Evolutionary conservation across 352 stramenopile genomes (phyloP).

Genomic region (Phytophthora citricola): DNA sequence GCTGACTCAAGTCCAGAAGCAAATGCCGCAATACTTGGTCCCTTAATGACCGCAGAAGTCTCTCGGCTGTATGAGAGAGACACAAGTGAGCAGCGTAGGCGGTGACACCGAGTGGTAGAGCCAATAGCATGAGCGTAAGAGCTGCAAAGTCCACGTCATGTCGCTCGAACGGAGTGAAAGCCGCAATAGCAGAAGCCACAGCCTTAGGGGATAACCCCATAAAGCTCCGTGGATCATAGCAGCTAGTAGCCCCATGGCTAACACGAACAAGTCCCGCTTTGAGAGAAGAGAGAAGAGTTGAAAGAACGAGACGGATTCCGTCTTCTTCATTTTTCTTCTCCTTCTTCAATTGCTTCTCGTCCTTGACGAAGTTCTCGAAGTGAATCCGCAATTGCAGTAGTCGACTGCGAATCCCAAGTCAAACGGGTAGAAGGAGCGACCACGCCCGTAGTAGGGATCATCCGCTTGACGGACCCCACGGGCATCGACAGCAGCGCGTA

Average conservation of each 20-base stretch:
- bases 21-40: constrained; percentile 33
- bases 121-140: constrained; percentile 27
- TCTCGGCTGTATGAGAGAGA: constrained; percentile 27
- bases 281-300: constrained; percentile 17
- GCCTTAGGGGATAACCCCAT: constrained; percentile 17
- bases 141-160: constrained; percentile 21
- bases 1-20: constrained; percentile 27
- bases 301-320: constrained; percentile 15
- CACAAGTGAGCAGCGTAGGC: constrained; percentile 35
- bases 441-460: constrained; percentile 23
- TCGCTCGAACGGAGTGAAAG: constrained; percentile 25
- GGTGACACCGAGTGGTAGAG: constrained; percentile 23
- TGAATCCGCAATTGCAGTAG: constrained; percentile 26
- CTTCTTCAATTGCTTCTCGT: constrained; percentile 14
- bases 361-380: constrained; percentile 32
- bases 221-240: constrained; percentile 25
- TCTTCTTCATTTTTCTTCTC: neutral
- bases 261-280: constrained; percentile 25
- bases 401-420: constrained; percentile 4
- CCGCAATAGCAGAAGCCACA: constrained; percentile 8
- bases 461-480: constrained; percentile 18
- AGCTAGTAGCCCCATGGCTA: constrained; percentile 30
- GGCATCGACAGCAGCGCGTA: constrained; percentile 39
- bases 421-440: constrained; percentile 15
- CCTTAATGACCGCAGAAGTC: constrained; percentile 20